Conservation (phyloP, 495 filamentous ascomycete genomes). For the Penicillium cinerascens region DNA sequence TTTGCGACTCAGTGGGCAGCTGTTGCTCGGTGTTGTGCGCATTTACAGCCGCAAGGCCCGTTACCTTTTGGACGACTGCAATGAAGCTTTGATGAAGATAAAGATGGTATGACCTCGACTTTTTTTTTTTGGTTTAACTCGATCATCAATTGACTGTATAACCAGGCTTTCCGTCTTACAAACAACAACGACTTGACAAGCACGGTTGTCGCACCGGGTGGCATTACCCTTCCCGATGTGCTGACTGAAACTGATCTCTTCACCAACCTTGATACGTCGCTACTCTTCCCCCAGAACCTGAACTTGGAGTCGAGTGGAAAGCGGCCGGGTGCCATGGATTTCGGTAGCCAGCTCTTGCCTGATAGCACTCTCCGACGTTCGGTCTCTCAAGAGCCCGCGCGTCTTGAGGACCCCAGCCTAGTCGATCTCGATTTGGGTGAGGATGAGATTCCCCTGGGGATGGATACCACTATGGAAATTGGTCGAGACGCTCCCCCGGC, state of each 20-base stretch:
- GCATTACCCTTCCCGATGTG: conserved; percentile 78
- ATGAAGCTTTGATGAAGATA: conserved; percentile 93
- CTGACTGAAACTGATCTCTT: conserved; percentile 88
- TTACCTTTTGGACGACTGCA: conserved; percentile 94
- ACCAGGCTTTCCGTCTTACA: conserved; percentile 70
- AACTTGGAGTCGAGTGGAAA: conserved; percentile 55
- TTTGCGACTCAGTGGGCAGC: conserved; percentile 86
- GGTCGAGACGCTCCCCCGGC: conserved; percentile 74
- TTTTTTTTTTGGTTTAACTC: background rate
- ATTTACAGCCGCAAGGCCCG: conserved; percentile 97
- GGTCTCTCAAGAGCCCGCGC: conserved; percentile 47
- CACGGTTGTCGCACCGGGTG: conserved; percentile 61
- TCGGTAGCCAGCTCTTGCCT: conserved; percentile 68
- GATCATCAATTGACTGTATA: background rate
- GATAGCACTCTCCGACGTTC: conserved; percentile 54
- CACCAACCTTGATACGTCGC: conserved; percentile 67
- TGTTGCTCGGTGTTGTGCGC: conserved; percentile 90
- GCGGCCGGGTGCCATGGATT: conserved; percentile 52
- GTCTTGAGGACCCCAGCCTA: conserved; percentile 46
- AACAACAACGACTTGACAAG: conserved; percentile 78
- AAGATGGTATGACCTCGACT: conserved; percentile 73
- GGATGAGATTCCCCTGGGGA: conserved; percentile 42
- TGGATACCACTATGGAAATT: conserved; percentile 71
- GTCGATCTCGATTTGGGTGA: conserved; percentile 53
- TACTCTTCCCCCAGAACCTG: conserved; percentile 65